Conservation (phyloP, 2,329 filamentous ascomycete species). For the Trichoderma cornu-damae region DNA sequence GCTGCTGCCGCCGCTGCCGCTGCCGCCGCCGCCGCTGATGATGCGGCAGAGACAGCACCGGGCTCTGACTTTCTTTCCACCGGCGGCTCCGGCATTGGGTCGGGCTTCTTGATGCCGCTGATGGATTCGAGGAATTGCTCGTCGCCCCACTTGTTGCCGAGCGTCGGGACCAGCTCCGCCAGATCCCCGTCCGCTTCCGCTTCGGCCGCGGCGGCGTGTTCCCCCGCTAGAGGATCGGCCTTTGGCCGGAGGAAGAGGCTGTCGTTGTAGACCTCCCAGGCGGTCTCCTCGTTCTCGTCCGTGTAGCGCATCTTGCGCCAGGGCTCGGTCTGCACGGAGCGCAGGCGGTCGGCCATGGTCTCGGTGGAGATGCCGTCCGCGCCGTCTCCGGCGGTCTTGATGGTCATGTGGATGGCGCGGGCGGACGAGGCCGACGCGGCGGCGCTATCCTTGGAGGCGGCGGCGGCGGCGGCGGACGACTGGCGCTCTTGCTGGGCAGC, state of each 20-base stretch:
- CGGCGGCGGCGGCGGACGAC: conserved; percentile 36
- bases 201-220: conserved; percentile 19
- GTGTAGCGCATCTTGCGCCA: conserved; percentile 78
- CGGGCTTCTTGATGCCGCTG: conserved; percentile 39
- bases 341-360: conserved; percentile 70
- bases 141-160: conserved; percentile 41
- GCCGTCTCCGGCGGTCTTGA: conserved; percentile 69
- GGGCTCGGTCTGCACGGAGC: conserved; percentile 70
- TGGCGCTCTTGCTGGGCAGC: conserved; percentile 62
- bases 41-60: conserved; percentile 18
- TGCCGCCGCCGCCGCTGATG: conserved; percentile 7
- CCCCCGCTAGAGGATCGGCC: conserved; percentile 20
- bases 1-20: conserved; percentile 8
- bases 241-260: conserved; percentile 50
- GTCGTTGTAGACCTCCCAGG: conserved; percentile 71
- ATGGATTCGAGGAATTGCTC: conserved; percentile 43
- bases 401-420: conserved; percentile 78
- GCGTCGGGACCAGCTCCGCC: conserved; percentile 35
- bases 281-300: conserved; percentile 70
- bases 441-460: conserved; percentile 34
- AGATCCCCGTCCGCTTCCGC: conserved; percentile 26
- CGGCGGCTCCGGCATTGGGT: conserved; percentile 22
- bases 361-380: conserved; percentile 60
- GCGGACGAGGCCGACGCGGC: conserved; percentile 46
- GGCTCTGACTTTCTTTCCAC: conserved; percentile 28